phyloP scores from a whole-genome alignment of 257 asterid species.

The Capsicum pubescens region DNA sequence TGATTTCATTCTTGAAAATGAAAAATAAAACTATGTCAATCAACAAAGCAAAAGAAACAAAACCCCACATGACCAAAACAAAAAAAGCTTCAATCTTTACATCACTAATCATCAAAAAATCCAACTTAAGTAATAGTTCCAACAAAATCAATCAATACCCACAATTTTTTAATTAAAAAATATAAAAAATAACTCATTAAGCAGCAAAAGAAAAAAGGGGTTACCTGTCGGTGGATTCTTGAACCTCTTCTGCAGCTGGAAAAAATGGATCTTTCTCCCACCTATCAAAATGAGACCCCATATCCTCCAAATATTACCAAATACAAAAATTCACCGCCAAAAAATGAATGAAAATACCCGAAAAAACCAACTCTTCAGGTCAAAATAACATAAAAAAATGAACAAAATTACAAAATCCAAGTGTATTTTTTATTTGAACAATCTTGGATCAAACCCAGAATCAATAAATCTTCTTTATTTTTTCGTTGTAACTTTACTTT shows the following conservation, averaged over 20 bases:
- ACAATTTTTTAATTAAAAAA: background rate
- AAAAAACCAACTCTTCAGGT: background rate
- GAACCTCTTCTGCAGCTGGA: conserved; percentile 95
- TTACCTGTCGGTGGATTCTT: conserved; percentile 93
- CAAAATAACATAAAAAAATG: background rate
- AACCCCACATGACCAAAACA: background rate
- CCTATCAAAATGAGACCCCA: conserved; percentile 77
- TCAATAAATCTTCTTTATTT: background rate
- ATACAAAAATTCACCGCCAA: background rate
- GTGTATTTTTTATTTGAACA: background rate
- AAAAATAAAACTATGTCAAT: conserved; percentile 22
- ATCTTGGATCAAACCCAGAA: background rate
- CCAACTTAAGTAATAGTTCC: background rate
- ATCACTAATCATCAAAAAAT: background rate
- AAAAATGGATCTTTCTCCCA: conserved; percentile 98
- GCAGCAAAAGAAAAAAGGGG: background rate
- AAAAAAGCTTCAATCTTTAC: background rate
- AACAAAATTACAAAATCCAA: background rate
- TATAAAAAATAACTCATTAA: background rate
- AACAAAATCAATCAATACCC: conserved; percentile 12
- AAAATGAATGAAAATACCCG: background rate
- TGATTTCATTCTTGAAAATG: conserved; percentile 81
- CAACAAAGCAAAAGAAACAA: background rate
- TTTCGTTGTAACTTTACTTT: no score
- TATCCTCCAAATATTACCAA: conserved; percentile 28